These are phyloP conservation scores for Macroventuria anomochaeta DNA, from an alignment of 2,329 filamentous ascomycete species.

Conservation along the genomic window DNA sequence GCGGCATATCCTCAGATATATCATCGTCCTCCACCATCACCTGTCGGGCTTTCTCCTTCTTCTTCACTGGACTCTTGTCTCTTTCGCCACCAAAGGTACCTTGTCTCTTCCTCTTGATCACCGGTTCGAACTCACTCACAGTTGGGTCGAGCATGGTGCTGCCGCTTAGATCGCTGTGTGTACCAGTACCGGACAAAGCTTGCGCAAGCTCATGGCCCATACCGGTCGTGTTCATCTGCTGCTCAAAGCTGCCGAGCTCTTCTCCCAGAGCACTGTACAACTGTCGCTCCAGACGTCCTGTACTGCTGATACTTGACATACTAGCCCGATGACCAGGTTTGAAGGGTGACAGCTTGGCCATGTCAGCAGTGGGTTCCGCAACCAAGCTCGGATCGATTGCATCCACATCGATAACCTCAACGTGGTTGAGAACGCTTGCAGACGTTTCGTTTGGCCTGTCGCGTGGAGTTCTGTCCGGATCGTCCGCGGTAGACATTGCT, in stretches of 20 bases:
- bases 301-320: constrained; percentile 41
- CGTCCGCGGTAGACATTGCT: background rate
- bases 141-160: constrained; percentile 5
- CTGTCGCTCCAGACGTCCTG: constrained; percentile 34
- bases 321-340: constrained; percentile 33
- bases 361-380: constrained; percentile 3
- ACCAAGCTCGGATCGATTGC: constrained; percentile 23
- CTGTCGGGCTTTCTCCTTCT: constrained; percentile 31
- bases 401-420: constrained; percentile 35
- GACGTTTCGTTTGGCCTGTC: background rate
- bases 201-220: constrained; percentile 26
- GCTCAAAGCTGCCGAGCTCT: constrained; percentile 35
- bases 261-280: constrained; percentile 43
- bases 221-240: constrained; percentile 14
- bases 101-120: constrained; percentile 40
- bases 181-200: constrained; percentile 1
- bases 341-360: constrained; percentile 20
- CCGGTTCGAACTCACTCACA: constrained; percentile 23
- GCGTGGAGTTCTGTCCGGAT: background rate
- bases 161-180: constrained; percentile 8
- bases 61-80: constrained; percentile 29
- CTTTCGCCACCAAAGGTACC: constrained; percentile 29
- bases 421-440: background rate
- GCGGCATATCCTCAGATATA: constrained; percentile 6
- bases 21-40: background rate